Base-by-base conservation (phyloP, 768 basidiomycete genomes). In the Kwoniella dejecticola region DNA sequence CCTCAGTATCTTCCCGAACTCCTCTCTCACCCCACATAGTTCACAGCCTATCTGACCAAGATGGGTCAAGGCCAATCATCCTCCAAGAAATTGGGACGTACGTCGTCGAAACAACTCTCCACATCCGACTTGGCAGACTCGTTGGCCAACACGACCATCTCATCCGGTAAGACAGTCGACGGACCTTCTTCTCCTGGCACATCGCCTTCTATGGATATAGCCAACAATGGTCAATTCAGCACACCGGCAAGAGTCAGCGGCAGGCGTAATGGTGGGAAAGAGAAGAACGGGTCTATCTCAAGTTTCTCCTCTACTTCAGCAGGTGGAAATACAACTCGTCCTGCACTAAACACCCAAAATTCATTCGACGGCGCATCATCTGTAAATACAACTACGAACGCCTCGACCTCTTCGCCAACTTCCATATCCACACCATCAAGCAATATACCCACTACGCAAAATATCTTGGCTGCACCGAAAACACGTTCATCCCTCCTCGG, bases 381-480 rank as follows among this genome's bases (percentile, higher is more conserved):
- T 13, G 13, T 57, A 0, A 36, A 57, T 13, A 58, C 69, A 15
- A 44, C 50, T 7, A 53, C 52, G 24, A 57, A 30, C 21, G 40
- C 62, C 53, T 40, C 44, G 26, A 41, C 64, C 48, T 46, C 64
- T 7, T 41, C 57, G 5, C 54, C 70, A 7, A 49, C 41, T 11
- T 42, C 41, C 11, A 13, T 42, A 19, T 13, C 62, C 49, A 38
- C 64, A 17, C 36, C 57, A 13, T 53, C 70, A 7, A 53, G 62
- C 8, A 36, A 60, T 26, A 67, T 73, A 48, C 71, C 75, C 23
- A 82, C 84, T 23, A 86, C 89, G 0, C 88, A 88, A 53, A 91
- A 92, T 33, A 96, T 97, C 68, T 86, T 96, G 58, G 86, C 91
- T 58, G 81, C 84, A 54, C 87, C 89, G 80, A 84, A 64, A 42